Base-by-base conservation (phyloP, 768 basidiomycete species). In the Pholiota molesta region DNA sequence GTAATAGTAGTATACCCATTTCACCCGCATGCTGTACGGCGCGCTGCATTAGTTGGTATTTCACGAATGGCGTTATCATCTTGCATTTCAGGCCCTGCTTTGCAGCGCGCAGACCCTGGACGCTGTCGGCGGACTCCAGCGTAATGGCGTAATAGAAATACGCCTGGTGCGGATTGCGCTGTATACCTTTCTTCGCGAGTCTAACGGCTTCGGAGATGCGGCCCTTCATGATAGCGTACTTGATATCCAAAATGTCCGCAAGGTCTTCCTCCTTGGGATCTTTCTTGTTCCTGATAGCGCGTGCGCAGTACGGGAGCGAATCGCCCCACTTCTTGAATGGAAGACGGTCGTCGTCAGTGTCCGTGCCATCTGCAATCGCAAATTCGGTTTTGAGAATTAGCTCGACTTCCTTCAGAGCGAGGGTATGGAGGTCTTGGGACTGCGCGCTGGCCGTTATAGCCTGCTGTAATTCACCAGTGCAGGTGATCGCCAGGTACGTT, bases 231-330 rank as follows among this genome's bases (percentile, higher is more conserved):
- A 89, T 81, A 57, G 70, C 65, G 68, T 72, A 85, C 68, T 90
- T 89, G 74, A 88, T 82, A 29, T 89, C 86, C 31, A 90, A 70
- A 63, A 90, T 84, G 68, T 89, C 87, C 0, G 88, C 88, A 13
- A 78, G 65, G 68, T 89, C 86, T 21, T 63, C 70, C 58, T 88
- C 83, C 5, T 66, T 66, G 0, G 78, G 68, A 11, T 70, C 72
- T n/a, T 76, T 78, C 57, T 72, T 75, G 39, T 68, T 73, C 10
- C 86, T 81, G 42, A 89, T 81, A 26, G 82, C 86, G 28, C 76
- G 76, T 9, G 88, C 87, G 67, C 86, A 87, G 19, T 78, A 73
- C 4, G 88, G 87, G 7, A 90, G 73, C 0, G 87, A 74, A 62
- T 90, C 87, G 8, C 74, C 66, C 82, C 83, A 91, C 73, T 76